These are phyloP conservation scores for Pseudopyricularia cyperi DNA, from an alignment of 2,329 filamentous ascomycete species.

Conservation along the genomic window DNA sequence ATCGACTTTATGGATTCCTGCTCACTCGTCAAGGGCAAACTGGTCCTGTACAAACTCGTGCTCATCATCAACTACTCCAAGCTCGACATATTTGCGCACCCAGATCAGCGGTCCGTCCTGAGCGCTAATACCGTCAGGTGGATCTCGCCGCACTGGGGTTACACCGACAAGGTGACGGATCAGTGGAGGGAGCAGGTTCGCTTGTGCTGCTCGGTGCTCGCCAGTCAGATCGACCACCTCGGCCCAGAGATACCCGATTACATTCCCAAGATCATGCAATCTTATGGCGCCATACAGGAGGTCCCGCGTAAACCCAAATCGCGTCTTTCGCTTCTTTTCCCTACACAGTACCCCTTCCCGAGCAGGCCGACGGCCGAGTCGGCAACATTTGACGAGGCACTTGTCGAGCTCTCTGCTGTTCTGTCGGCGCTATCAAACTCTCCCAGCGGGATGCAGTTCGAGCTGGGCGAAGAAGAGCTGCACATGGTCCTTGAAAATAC, in stretches of 20 bases:
- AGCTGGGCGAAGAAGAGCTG: constrained; percentile 62
- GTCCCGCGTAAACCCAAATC: constrained; percentile 39
- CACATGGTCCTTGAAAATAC: constrained; percentile 64
- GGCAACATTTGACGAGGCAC: constrained; percentile 63
- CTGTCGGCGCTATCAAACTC: constrained; percentile 71
- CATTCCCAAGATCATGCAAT: constrained; percentile 81
- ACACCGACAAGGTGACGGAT: constrained; percentile 56
- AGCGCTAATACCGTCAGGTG: constrained; percentile 75
- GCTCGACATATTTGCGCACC: constrained; percentile 66
- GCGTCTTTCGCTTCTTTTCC: constrained; percentile 77
- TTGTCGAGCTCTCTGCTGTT: constrained; percentile 80
- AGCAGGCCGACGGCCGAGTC: constrained; percentile 44
- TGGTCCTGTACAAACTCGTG: constrained; percentile 83
- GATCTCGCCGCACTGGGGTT: constrained; percentile 90
- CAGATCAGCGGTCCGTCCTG: constrained; percentile 60
- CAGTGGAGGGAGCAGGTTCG: constrained; percentile 91
- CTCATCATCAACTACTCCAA: constrained; percentile 86
- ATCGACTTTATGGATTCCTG: constrained; percentile 93
- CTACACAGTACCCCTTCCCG: constrained; percentile 80
- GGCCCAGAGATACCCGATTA: constrained; percentile 77
- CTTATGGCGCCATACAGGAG: constrained; percentile 65
- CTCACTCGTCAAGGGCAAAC: constrained; percentile 72
- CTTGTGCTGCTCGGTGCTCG: constrained; percentile 82
- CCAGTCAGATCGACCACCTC: constrained; percentile 68
- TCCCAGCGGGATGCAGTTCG: constrained; percentile 60